phyloP scores from a whole-genome alignment of 768 basidiomycete species.

The Lentinula sp. region DNA sequence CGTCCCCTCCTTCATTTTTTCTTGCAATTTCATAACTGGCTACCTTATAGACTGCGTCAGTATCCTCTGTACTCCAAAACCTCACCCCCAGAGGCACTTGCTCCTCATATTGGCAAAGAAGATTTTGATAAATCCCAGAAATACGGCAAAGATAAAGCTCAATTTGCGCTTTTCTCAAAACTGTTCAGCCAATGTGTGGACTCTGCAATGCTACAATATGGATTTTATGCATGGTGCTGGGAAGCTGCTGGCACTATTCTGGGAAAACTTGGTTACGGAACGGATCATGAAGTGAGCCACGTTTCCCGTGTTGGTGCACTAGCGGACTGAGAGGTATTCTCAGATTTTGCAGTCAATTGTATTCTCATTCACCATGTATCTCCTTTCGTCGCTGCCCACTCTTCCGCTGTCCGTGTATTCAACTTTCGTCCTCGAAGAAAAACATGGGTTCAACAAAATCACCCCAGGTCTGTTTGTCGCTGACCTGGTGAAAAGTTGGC shows the following conservation, averaged over 20 bases:
- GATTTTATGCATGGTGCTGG: slow-evolving; percentile 85
- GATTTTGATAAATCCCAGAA: slow-evolving; percentile 86
- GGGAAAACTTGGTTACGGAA: slow-evolving; percentile 54
- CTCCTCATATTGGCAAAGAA: slow-evolving; percentile 57
- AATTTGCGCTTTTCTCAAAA: slow-evolving; percentile 69
- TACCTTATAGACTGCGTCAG: slow-evolving; percentile 54
- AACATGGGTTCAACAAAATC: slow-evolving; percentile 96
- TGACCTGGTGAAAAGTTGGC: slow-evolving; percentile 80
- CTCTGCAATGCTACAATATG: slow-evolving; percentile 64
- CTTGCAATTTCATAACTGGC: not conserved
- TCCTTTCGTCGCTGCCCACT: slow-evolving; percentile 59
- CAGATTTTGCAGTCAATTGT: slow-evolving; percentile 83
- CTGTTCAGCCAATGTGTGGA: slow-evolving; percentile 70
- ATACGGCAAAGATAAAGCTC: slow-evolving; percentile 89
- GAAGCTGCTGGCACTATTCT: slow-evolving; percentile 43
- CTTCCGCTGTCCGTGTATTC: slow-evolving; percentile 78
- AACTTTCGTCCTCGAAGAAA: slow-evolving; percentile 92
- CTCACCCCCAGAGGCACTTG: slow-evolving; percentile 65
- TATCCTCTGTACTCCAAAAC: slow-evolving; percentile 78
- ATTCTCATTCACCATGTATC: slow-evolving; percentile 63
- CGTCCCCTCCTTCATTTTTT: slow-evolving; percentile 22
- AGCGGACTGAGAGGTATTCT: not conserved
- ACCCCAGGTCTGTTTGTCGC: slow-evolving; percentile 67
- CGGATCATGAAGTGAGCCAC: slow-evolving; percentile 63
- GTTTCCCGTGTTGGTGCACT: not conserved